Conservation (phyloP, 2,329 filamentous ascomycete genomes). For the Aureobasidium sp. region DNA sequence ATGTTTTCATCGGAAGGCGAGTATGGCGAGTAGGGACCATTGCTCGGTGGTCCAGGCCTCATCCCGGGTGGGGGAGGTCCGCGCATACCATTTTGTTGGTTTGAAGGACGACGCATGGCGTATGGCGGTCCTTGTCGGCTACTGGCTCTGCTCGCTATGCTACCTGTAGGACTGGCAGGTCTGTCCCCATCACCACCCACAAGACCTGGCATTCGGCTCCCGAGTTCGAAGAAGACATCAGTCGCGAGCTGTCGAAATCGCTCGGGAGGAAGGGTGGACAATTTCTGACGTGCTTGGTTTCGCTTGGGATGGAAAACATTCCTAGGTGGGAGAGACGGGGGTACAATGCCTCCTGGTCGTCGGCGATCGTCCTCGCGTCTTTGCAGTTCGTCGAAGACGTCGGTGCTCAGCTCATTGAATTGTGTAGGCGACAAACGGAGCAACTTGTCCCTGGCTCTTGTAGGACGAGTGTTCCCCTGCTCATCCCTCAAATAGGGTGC, state of each 20-base stretch:
- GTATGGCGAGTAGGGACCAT: constrained; percentile 6
- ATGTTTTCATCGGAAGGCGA: constrained; percentile 37
- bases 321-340: constrained; percentile 74
- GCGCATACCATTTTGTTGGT: constrained; percentile 23
- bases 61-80: constrained; percentile 20
- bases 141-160: constrained; percentile 43
- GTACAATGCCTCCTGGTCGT: constrained; percentile 45
- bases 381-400: constrained; percentile 92
- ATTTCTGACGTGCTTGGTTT: constrained; percentile 93
- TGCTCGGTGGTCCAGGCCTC: constrained; percentile 9
- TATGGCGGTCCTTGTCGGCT: constrained; percentile 23
- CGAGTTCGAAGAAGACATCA: constrained; percentile 92
- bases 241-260: constrained; percentile 88
- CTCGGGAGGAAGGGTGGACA: constrained; percentile 79
- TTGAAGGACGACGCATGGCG: constrained; percentile 34
- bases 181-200: constrained; percentile 61
- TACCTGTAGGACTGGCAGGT: constrained; percentile 58
- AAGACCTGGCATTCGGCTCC: constrained; percentile 81
- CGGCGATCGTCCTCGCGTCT: constrained; percentile 64
- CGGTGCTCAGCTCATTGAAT: constrained; percentile 94
- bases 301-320: constrained; percentile 90
- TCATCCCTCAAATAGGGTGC: constrained; percentile 65
- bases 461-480: constrained; percentile 65
- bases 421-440: constrained; percentile 83
- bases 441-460: constrained; percentile 90